These are phyloP conservation scores for Hylodesmum podocarpum DNA, from an alignment of 306 rosid species.

Conservation along the genomic window DNA sequence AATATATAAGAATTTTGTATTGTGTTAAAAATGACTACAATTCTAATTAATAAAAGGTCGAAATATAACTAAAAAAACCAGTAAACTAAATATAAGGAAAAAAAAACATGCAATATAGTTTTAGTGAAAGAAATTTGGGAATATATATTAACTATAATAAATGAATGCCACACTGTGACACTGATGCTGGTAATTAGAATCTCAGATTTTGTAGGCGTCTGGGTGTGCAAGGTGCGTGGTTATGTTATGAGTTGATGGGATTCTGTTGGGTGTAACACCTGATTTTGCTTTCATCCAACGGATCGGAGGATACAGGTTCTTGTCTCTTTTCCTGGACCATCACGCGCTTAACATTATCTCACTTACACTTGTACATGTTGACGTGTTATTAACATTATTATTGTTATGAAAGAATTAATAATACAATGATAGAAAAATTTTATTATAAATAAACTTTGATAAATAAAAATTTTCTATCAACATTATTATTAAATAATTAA, in stretches of 20 bases:
- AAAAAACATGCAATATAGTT: background rate
- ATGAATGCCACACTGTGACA: background rate
- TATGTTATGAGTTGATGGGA: constrained; percentile 6
- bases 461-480: too few species aligned
- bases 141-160: background rate
- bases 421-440: background rate
- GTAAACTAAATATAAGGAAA: background rate
- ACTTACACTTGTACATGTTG: background rate
- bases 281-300: constrained; percentile 29
- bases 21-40: too few species aligned
- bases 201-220: background rate
- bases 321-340: background rate
- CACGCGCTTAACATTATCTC: constrained; percentile 1
- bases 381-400: background rate
- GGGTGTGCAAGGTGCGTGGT: background rate
- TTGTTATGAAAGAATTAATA: background rate
- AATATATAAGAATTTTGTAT: too few species aligned
- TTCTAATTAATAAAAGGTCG: background rate
- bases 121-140: background rate
- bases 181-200: background rate
- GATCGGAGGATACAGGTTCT: background rate
- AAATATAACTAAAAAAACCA: background rate
- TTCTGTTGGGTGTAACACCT: background rate
- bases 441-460: too few species aligned
- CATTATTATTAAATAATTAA: background rate